Evolutionary conservation across 345 rosid species (phyloP), one percentile per base, ranked within the genome.

Genomic region (Acer campestre): DNA sequence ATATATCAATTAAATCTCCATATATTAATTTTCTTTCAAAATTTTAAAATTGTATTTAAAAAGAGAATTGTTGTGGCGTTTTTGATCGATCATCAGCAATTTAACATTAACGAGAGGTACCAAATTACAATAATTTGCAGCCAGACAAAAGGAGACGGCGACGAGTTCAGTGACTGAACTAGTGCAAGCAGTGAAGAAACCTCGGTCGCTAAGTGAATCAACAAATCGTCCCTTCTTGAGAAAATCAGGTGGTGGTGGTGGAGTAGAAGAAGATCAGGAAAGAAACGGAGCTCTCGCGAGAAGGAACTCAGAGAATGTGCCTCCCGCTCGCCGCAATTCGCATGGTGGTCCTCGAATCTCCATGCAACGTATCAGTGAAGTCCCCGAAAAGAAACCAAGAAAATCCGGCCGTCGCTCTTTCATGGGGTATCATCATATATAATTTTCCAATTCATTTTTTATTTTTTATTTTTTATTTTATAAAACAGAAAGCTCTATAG

Each of bases 201-300:
- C 99, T 10, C 92, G 98, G 66, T 86, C 99, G 5, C 84, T 86
- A 10, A 93, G 99, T 68, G 98, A 92, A 87, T 92, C 97, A 5
- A 81, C 80, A 11, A 87, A 82, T 58, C 86, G 67, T 51, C 93
- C 96, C 0, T 80, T 84, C 56, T 72, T 73, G 74, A 82, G 87
- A 79, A 92, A 85, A 83, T 89, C 96, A 0, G 92, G 81, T 58
- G 86, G 88, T 29, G 89, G 81, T 9, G 89, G 81, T 10, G 82
- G 81, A 6, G 89, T 80, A 7, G 82, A 31, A 65, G 90, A 82
- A 51, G 84, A 71, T n/a, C 38, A 35, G 38, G 85, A 78, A 72
- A 78, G 71, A 73, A 66, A 79, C 11, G 66, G 71, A 9, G 86
- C 85, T 38, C 18, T 72, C 9, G 92, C 68, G 27, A 85, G 97